phyloP scores from a whole-genome alignment of 2,329 filamentous ascomycete species.

The Emergomyces africanus region DNA sequence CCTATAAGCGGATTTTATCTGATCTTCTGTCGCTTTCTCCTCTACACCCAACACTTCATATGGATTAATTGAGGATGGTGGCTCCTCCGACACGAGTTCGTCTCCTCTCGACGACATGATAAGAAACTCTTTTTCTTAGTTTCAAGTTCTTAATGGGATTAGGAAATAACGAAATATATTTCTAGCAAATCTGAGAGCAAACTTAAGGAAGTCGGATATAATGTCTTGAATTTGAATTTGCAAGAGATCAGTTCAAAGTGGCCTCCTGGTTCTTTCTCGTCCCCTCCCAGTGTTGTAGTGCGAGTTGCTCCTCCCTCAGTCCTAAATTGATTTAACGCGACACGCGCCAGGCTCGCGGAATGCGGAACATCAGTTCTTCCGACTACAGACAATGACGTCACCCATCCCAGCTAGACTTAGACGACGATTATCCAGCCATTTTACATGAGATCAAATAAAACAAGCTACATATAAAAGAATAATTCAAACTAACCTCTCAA shows the following conservation, averaged over 20 bases:
- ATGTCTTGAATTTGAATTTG: neutral
- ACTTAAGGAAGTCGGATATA: neutral
- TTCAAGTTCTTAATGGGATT: neutral
- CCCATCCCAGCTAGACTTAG: neutral
- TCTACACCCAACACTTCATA: slow-evolving; percentile 68
- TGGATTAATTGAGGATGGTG: slow-evolving; percentile 57
- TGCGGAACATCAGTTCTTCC: neutral
- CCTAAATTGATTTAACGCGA: neutral
- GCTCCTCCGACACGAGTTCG: slow-evolving; percentile 43
- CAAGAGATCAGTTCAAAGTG: neutral
- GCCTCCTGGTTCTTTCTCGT: neutral
- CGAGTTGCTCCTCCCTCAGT: neutral
- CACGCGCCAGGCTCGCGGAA: neutral
- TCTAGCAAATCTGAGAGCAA: neutral
- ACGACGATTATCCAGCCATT: neutral
- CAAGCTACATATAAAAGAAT: neutral
- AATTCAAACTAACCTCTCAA: neutral
- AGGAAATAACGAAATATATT: neutral
- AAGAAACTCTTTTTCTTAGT: neutral
- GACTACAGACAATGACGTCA: neutral
- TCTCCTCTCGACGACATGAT: slow-evolving; percentile 24
- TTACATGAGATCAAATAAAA: neutral
- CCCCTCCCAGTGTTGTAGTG: neutral
- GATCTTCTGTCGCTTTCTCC: slow-evolving; percentile 56
- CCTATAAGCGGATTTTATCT: slow-evolving; percentile 84